These are phyloP conservation scores for Apiospora hydei DNA, from an alignment of 2,329 filamentous ascomycete species.

Conservation along the genomic window DNA sequence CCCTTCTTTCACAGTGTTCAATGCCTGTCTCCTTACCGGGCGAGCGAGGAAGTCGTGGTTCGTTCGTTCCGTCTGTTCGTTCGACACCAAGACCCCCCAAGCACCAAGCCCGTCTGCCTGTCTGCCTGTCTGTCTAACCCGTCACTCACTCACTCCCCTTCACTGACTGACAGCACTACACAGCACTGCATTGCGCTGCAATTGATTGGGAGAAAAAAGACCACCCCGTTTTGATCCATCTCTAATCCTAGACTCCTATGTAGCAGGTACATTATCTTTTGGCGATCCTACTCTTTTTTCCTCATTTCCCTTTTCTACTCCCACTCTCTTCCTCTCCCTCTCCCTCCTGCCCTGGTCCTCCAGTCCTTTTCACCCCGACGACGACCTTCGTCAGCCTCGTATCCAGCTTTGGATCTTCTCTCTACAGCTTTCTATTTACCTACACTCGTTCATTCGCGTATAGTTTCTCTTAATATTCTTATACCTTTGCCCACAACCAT, in stretches of 20 bases:
- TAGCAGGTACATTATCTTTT: slow-evolving; percentile 18
- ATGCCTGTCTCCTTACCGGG: slow-evolving; percentile 18
- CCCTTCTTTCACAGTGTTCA: slow-evolving; percentile 3
- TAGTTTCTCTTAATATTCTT: slow-evolving; percentile 24
- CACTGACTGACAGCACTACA: neutral
- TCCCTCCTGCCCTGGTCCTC: slow-evolving; percentile 25
- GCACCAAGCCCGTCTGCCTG: neutral
- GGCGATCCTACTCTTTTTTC: slow-evolving; percentile 21
- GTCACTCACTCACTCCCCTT: slow-evolving; percentile 9
- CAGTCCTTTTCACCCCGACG: slow-evolving; percentile 28
- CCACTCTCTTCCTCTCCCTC: slow-evolving; percentile 23
- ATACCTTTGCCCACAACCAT: slow-evolving; percentile 18
- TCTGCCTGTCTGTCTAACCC: too few species aligned
- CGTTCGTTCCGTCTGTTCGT: neutral
- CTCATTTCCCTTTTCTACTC: slow-evolving; percentile 21
- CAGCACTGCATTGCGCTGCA: neutral
- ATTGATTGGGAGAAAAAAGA: neutral
- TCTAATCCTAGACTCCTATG: slow-evolving; percentile 9
- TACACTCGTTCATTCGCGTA: slow-evolving; percentile 23
- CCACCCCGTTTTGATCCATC: neutral
- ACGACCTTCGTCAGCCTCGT: slow-evolving; percentile 23
- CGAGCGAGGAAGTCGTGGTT: neutral
- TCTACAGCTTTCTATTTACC: slow-evolving; percentile 23
- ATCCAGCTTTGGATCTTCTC: slow-evolving; percentile 30
- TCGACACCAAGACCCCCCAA: neutral